A percentile compares a stretch with the other conserved stretches of the same genome.
These are phyloP conservation scores for Aureobasidium zeae DNA, from an alignment of 2,329 filamentous ascomycete species.

Conservation along the genomic window DNA sequence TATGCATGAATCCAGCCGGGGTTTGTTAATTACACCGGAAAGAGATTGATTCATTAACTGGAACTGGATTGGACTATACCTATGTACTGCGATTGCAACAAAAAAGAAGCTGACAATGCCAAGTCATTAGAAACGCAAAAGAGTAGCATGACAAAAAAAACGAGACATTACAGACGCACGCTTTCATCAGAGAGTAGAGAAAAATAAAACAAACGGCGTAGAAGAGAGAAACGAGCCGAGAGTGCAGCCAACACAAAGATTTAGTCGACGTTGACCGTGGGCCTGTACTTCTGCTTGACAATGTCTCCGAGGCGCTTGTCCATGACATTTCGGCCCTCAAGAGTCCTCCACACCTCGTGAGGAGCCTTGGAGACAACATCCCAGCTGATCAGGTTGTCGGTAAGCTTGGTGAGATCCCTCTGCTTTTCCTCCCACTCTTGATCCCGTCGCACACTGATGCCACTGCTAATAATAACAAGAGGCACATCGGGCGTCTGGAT, in stretches of 20 bases:
- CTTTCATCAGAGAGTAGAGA: too few species aligned
- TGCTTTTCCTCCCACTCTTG: slow-evolving; percentile 75
- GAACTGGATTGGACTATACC: too few species aligned
- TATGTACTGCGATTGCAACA: too few species aligned
- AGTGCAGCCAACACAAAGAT: too few species aligned
- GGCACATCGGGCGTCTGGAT: slow-evolving; percentile 72
- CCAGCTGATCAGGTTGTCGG: slow-evolving; percentile 70
- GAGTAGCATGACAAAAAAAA: too few species aligned
- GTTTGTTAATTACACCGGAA: too few species aligned
- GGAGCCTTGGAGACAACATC: slow-evolving; percentile 78
- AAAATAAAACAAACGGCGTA: background rate
- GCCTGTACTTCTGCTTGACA: slow-evolving; percentile 37
- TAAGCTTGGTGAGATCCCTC: slow-evolving; percentile 71
- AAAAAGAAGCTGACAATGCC: too few species aligned
- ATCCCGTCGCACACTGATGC: slow-evolving; percentile 56
- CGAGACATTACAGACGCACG: too few species aligned
- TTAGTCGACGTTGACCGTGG: slow-evolving; percentile 4
- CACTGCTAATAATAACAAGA: slow-evolving; percentile 74
- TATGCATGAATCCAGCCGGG: too few species aligned
- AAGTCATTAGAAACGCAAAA: too few species aligned
- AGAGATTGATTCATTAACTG: too few species aligned
- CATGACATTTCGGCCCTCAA: slow-evolving; percentile 62
- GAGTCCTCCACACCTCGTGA: slow-evolving; percentile 74
- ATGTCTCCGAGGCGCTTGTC: slow-evolving; percentile 70
- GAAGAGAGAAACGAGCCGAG: too few species aligned